Evolutionary conservation across 2,329 filamentous ascomycete species (phyloP).

Genomic region (Fusarium sambucinum): DNA sequence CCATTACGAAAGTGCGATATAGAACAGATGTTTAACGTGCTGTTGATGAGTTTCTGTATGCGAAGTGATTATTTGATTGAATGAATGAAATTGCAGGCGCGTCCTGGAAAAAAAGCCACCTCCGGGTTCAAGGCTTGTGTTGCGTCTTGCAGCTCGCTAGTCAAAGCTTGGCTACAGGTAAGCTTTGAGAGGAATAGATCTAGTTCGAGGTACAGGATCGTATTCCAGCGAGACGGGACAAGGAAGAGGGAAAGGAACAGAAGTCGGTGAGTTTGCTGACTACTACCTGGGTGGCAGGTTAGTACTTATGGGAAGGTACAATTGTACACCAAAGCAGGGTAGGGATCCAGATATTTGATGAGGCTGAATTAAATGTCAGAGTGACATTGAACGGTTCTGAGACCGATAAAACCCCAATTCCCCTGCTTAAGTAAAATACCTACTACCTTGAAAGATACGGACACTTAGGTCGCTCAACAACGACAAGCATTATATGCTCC

Average conservation of each 20-base stretch:
- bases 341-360: slow-evolving; percentile 20
- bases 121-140: slow-evolving; percentile 13
- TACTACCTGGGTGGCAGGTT: not conserved
- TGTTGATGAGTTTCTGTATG: slow-evolving; percentile 5
- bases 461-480: not conserved
- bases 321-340: too few relatives aligned
- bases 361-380: slow-evolving; percentile 34
- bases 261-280: slow-evolving; percentile 32
- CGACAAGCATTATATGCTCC: slow-evolving; percentile 6
- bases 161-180: slow-evolving; percentile 29
- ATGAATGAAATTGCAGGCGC: slow-evolving; percentile 11
- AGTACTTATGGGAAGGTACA: not conserved
- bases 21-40: not conserved
- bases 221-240: slow-evolving; percentile 2
- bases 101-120: slow-evolving; percentile 33
- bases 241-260: slow-evolving; percentile 7
- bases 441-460: not conserved
- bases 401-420: not conserved
- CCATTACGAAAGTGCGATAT: slow-evolving; percentile 56
- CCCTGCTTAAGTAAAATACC: not conserved
- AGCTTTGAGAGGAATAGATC: not conserved
- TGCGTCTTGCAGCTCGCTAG: slow-evolving; percentile 30
- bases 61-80: not conserved
- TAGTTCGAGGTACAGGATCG: slow-evolving; percentile 1
- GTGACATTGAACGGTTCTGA: slow-evolving; percentile 23